These are phyloP conservation scores for Excoecaria cochinchinensis DNA, from an alignment of 345 rosid species.

Conservation along the genomic window DNA sequence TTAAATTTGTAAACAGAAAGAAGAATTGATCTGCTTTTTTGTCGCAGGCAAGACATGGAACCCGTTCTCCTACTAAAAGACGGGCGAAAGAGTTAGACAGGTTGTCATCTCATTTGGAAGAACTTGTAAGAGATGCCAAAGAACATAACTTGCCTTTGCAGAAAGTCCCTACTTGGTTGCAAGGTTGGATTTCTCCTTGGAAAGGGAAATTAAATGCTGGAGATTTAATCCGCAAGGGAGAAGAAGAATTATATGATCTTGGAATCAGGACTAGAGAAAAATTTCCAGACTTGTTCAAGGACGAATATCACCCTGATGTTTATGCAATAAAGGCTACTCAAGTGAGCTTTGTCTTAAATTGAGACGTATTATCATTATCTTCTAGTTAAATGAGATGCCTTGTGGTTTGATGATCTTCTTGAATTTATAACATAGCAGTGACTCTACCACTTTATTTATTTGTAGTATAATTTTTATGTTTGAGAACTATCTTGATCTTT, in stretches of 20 bases:
- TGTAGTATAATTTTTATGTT: not conserved
- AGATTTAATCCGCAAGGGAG: constrained; percentile 69
- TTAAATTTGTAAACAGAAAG: not conserved
- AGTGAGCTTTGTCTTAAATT: constrained; percentile 36
- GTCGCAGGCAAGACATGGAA: constrained; percentile 88
- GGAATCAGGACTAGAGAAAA: constrained; percentile 72
- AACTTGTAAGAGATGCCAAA: constrained; percentile 57
- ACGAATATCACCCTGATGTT: constrained; percentile 85
- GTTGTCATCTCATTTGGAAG: constrained; percentile 60
- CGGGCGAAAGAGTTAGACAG: constrained; percentile 67
- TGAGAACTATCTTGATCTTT: not conserved
- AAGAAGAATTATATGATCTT: constrained; percentile 72
- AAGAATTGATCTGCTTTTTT: not conserved
- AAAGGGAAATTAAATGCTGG: constrained; percentile 80
- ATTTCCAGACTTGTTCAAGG: constrained; percentile 67
- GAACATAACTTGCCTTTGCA: constrained; percentile 38
- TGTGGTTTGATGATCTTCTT: not conserved
- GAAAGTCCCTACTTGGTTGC: constrained; percentile 69
- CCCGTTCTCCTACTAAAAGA: constrained; percentile 93
- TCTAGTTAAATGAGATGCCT: not conserved
- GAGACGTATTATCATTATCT: not conserved
- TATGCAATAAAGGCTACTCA: constrained; percentile 78
- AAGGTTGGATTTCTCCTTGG: constrained; percentile 82
- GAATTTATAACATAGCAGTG: not conserved
- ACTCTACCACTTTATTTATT: not conserved